These are phyloP conservation scores for Pythium monospermum DNA, from an alignment of 352 stramenopile species.

Conservation along the genomic window DNA sequence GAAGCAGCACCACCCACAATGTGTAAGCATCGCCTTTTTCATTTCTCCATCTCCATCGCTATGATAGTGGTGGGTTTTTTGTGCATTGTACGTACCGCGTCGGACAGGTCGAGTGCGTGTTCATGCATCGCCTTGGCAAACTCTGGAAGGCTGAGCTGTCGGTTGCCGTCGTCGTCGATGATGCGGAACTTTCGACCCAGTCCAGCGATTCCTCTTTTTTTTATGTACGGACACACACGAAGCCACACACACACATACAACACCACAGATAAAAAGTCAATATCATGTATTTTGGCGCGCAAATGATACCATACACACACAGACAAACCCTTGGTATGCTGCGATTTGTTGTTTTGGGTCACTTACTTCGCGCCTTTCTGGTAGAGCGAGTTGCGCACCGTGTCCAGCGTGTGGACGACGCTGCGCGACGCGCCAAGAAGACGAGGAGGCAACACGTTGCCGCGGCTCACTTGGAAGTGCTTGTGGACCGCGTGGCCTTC, in stretches of 20 bases:
- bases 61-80: too few species aligned
- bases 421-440: constrained; percentile 51
- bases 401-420: constrained; percentile 56
- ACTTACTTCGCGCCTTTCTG: constrained; percentile 64
- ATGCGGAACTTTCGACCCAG: constrained; percentile 85
- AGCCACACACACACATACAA: constrained; percentile 3
- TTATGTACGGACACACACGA: background rate
- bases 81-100: constrained; percentile 20
- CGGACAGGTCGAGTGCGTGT: constrained; percentile 50
- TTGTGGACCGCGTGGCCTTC: constrained; percentile 43
- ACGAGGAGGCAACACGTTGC: constrained; percentile 64
- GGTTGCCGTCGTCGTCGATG: constrained; percentile 87
- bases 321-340: background rate
- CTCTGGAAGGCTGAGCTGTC: constrained; percentile 61
- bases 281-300: constrained; percentile 17
- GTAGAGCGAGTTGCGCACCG: constrained; percentile 67
- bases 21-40: background rate
- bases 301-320: constrained; percentile 1
- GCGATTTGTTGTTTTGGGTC: background rate
- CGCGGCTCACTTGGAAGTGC: constrained; percentile 52
- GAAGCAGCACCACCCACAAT: background rate
- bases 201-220: constrained; percentile 51
- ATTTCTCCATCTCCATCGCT: too few species aligned
- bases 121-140: constrained; percentile 76
- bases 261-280: background rate